A percentile compares a stretch with the other conserved stretches of the same genome.
These are phyloP conservation scores for Fusarium musae DNA, from an alignment of 2,329 filamentous ascomycete genomes.

Conservation along the genomic window DNA sequence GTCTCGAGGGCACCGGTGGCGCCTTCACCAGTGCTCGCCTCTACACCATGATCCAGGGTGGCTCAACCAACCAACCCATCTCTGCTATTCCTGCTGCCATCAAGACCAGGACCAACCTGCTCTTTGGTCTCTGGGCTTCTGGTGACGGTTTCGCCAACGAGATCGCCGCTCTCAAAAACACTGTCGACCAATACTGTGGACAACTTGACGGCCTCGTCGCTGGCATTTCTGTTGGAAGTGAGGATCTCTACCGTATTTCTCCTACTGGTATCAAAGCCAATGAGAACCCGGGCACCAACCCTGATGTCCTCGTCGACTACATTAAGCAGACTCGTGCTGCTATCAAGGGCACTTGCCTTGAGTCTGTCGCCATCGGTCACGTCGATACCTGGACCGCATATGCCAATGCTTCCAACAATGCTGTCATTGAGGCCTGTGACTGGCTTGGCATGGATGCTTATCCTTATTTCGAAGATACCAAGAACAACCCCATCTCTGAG, in stretches of 20 bases:
- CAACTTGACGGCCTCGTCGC: conserved; percentile 74
- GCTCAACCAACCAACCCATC: conserved; percentile 72
- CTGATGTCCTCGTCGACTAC: conserved; percentile 72
- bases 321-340: conserved; percentile 74
- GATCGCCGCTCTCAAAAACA: conserved; percentile 74
- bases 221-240: conserved; percentile 86
- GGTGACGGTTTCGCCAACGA: conserved; percentile 79
- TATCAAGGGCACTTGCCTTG: conserved; percentile 70
- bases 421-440: conserved; percentile 76
- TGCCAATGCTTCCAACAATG: conserved; percentile 77
- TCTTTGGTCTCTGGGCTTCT: conserved; percentile 88
- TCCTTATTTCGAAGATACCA: conserved; percentile 82
- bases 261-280: conserved; percentile 73
- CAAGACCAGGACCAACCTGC: conserved; percentile 78
- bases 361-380: conserved; percentile 75
- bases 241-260: conserved; percentile 86
- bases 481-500: conserved; percentile 72
- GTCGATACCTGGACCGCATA: conserved; percentile 91
- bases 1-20: conserved; percentile 70
- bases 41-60: conserved; percentile 80
- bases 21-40: conserved; percentile 75
- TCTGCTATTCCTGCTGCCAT: conserved; percentile 85
- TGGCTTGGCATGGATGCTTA: conserved; percentile 88
- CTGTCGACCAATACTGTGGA: conserved; percentile 75
- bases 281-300: conserved; percentile 70